Percentiles rank a stretch among this genome's conserved stretches.
These are phyloP conservation scores for Ceratocystis alfenasii DNA, from an alignment of 2,329 filamentous ascomycete species.

Conservation along the genomic window DNA sequence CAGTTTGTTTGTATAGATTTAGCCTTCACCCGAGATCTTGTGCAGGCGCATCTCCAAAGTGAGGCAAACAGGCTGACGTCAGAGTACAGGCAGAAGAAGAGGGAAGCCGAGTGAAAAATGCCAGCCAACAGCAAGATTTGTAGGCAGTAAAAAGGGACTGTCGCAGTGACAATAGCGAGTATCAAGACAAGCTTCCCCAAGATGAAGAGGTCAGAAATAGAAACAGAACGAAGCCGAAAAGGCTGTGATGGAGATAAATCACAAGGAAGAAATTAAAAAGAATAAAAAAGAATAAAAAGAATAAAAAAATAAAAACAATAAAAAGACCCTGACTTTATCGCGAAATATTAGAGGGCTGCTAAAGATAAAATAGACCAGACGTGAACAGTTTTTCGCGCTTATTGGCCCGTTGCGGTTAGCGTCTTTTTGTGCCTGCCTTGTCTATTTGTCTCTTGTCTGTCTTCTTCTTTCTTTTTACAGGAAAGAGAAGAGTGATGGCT, in stretches of 20 bases:
- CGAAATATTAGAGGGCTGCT: neutral
- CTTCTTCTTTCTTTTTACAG: neutral
- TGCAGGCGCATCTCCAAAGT: conserved; percentile 13
- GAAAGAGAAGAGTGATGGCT: too few relatives aligned
- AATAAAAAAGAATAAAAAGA: neutral
- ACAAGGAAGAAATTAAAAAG: neutral
- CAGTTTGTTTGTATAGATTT: conserved; percentile 4
- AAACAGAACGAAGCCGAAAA: neutral
- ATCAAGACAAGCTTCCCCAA: neutral
- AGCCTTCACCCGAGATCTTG: conserved; percentile 11
- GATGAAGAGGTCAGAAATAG: neutral
- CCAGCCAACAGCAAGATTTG: neutral
- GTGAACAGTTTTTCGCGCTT: neutral
- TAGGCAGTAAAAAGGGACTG: neutral
- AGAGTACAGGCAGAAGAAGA: neutral
- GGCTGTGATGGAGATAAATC: too few relatives aligned
- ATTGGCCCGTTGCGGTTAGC: neutral
- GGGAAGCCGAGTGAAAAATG: neutral
- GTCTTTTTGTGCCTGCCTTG: neutral
- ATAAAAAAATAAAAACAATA: neutral
- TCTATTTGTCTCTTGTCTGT: neutral
- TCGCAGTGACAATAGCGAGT: neutral
- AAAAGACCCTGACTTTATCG: neutral
- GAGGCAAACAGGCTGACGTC: conserved; percentile 6
- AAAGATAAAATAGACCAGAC: neutral